Base-by-base conservation (phyloP, 352 stramenopile genomes). In the Plasmopara muralis region DNA sequence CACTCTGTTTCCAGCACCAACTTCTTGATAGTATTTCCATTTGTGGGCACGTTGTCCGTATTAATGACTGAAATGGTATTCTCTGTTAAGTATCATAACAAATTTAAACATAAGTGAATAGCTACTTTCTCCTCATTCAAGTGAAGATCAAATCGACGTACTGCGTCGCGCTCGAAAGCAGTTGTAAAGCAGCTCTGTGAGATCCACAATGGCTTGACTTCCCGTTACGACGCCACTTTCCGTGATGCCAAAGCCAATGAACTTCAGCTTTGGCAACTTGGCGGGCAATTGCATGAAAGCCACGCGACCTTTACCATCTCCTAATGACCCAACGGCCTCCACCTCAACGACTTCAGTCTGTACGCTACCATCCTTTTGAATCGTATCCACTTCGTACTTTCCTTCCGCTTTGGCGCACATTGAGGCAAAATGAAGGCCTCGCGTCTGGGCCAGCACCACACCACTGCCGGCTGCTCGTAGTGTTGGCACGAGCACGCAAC, bases 21-120 rank as follows among this genome's bases (percentile, higher is more conserved):
- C 5, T 59, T 69, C 53, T 78, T 66, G 50, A 93, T 87, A 1
- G 46, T 46, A 25, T 78, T 68, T 14, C 83, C 83, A 57, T 93
- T 93, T 6, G 59, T 66, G 3, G 77, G 76, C 12, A 92, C 54
- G 37, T 93, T 93, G 58, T 93, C 83, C 42, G 83, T 93, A 64
- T 88, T 89, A 53, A 93, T 74, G 6, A 93, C 46, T n/a, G 74
- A 88, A 4, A 93, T 42, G 20, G 46, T 34, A n/a, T 81, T 82
- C n/a, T 72, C 64, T 82, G 40, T n/a, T 42, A 30, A 9, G 53
- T 47, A 53, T 31, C 37, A 7, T 18, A 12, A 40, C 35, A 15
- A 33, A 29, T 20, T 15, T 29, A 13, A 45, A 53, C 15, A 4
- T 53, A 16, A 9, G 6, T 13, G 1, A 38, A 4, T 12, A 38